Conservation (phyloP, 1,139 yeast species). For the Sugiyamaella grinbergsii region DNA sequence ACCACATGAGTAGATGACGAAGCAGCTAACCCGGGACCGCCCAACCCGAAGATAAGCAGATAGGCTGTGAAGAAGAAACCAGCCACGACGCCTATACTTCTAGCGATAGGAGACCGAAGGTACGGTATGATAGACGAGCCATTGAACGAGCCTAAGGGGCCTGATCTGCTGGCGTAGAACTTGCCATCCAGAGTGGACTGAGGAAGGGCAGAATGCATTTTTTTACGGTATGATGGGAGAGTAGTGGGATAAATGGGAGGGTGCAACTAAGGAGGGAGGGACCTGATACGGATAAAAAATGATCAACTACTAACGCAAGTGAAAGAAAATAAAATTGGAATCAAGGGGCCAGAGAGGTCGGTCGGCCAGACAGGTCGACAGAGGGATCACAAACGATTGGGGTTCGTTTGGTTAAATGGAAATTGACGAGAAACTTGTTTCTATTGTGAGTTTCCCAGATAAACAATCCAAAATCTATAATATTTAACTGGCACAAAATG, state of each 20-base stretch:
- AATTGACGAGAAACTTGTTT: too few relatives aligned
- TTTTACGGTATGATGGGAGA: not conserved
- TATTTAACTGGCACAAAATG: too few relatives aligned
- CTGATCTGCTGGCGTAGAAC: slow-evolving; percentile 15
- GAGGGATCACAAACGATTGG: too few relatives aligned
- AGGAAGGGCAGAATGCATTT: slow-evolving; percentile 36
- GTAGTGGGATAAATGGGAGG: not conserved
- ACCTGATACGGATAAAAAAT: not conserved
- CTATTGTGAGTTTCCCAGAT: too few relatives aligned
- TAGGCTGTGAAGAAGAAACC: slow-evolving; percentile 10
- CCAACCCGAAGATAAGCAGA: slow-evolving; percentile 11
- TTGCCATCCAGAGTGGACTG: slow-evolving; percentile 22
- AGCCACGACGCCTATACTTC: slow-evolving; percentile 8
- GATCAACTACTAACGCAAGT: too few relatives aligned
- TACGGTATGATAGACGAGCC: not conserved
- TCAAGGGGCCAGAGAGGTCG: too few relatives aligned
- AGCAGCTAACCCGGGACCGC: not conserved
- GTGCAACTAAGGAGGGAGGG: not conserved
- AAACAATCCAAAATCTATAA: too few relatives aligned
- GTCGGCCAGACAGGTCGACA: too few relatives aligned
- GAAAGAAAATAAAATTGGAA: too few relatives aligned
- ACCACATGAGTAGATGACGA: slow-evolving; percentile 5
- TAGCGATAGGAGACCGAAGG: slow-evolving; percentile 11
- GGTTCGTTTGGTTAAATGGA: too few relatives aligned
- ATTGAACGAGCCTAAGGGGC: not conserved